Evolutionary conservation across 768 basidiomycete genomes (phyloP), one percentile per base, ranked within the genome.

Genomic region (Ramaria sp.): DNA sequence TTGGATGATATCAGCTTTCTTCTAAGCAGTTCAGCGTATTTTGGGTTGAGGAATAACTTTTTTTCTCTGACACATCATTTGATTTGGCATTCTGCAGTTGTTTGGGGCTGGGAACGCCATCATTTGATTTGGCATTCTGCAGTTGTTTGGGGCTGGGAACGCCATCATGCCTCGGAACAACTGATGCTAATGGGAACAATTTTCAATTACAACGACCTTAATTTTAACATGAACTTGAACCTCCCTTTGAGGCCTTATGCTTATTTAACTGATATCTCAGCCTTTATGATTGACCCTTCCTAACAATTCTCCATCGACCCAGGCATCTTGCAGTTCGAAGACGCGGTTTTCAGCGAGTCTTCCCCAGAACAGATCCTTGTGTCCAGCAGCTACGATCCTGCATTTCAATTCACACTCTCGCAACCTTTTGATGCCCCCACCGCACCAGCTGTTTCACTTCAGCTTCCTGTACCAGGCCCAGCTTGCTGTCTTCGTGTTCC

Each of bases 381-480:
- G 6, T 10, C 42, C 20, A 7, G 13, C 3, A 13, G 12, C 19
- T 53, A 42, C 17, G 53, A 54, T 33, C 31, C 39, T 7, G 19
- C n/a, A 19, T 47, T 57, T 50, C 45, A 57, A 57, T 57, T 57
- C 31, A 48, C 55, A n/a, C 37, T 54, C 24, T 45, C 53, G 10
- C 19, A 27, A 45, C 45, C 53, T 2, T 27, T 1, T 42, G 39
- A 22, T 30, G 53, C n/a, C 7, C 9, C 7, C 34, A 3, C n/a
- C 1, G 31, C 3, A 33, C 2, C 38, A 45, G 7, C n/a, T 45
- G 7, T 45, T n/a, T 9, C 48, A 31, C 22, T 39, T 19, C 55
- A 57, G n/a, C 45, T 57, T 4, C 55, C 55, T 31, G 49, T 31
- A 17, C 46, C 34, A 46, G n/a, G 41, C 19, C 53, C 30, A 22